Conservation (phyloP, 2,329 filamentous ascomycete genomes). For the Fusarium palustre region DNA sequence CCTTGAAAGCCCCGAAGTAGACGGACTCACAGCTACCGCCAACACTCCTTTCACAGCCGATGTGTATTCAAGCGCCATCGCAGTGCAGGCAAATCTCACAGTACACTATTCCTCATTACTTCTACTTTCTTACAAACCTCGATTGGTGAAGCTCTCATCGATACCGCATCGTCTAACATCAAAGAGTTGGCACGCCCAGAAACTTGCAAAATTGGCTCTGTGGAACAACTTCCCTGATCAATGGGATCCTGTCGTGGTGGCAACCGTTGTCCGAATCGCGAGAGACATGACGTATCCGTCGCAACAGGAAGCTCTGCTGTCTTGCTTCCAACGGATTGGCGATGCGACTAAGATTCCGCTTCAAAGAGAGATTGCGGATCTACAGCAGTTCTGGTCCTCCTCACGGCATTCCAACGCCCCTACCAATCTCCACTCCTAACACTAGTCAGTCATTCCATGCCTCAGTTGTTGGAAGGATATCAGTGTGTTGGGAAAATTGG, state of each 20-base stretch:
- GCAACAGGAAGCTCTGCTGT: slow-evolving; percentile 11
- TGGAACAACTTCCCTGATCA: slow-evolving; percentile 50
- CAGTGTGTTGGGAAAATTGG: no score
- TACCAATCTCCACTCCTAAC: neutral
- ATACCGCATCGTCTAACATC: slow-evolving; percentile 4
- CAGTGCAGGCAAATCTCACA: slow-evolving; percentile 9
- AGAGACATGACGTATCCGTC: slow-evolving; percentile 29
- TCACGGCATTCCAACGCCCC: slow-evolving; percentile 20
- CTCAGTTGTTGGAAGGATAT: no score
- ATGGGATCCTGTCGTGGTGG: slow-evolving; percentile 50
- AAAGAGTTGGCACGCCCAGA: slow-evolving; percentile 47
- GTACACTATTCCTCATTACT: slow-evolving; percentile 19
- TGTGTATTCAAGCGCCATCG: slow-evolving; percentile 17
- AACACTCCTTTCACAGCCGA: slow-evolving; percentile 20
- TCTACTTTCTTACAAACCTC: slow-evolving; percentile 12
- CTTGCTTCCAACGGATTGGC: slow-evolving; percentile 17
- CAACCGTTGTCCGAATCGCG: slow-evolving; percentile 44
- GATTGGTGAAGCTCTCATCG: slow-evolving; percentile 9
- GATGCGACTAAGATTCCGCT: slow-evolving; percentile 21
- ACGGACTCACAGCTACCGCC: neutral
- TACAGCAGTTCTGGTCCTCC: slow-evolving; percentile 22
- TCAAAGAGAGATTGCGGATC: slow-evolving; percentile 7
- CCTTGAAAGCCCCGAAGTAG: slow-evolving; percentile 8
- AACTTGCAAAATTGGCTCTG: slow-evolving; percentile 45
- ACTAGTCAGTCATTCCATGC: no score